Base-by-base conservation (phyloP, 768 basidiomycete genomes). In the Lentinula guzmanii region DNA sequence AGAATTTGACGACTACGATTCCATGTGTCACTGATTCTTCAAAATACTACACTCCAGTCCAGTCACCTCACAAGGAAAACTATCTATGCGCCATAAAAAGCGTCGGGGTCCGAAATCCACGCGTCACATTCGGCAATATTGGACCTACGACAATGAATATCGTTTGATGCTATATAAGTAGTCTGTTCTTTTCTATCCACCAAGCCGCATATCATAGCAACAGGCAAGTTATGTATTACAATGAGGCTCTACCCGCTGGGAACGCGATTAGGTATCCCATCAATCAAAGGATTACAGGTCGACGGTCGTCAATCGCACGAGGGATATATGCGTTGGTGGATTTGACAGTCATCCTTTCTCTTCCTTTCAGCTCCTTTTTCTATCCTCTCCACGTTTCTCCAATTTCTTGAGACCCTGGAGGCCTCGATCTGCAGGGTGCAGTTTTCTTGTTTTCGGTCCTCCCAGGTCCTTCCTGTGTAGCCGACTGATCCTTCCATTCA, bases 381-480 rank as follows among this genome's bases (percentile, higher is more conserved):
- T 6, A 43, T 34, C n/a, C 39, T 56, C 39, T 43, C 37, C 11
- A 24, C 56, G 55, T 35, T 46, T 59, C 28, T 2, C 16, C n/a
- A 16, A 31, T 48, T 58, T 48, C 46, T 48, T 18, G 35, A 59
- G 58, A 51, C 58, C 58, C 58, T 48, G 58, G 58, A 39, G 58
- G 58, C 46, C 46, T n/a, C 42, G 43, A 33, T 37, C 58, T 59
- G 48, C 43, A 21, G 46, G 58, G 18, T 46, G 15, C 43, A 50
- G 45, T 28, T 46, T 18, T 48, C 45, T 31, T 58, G 15, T 46
- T 41, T 58, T 28, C 1, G 9, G 28, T 28, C n/a, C 21, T 13
- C 37, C 11, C 45, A n/a, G 46, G 48, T 56, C 55, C 15, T 37
- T 48, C 46, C 9, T 59, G 41, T 35, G 28, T 9, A 59, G 1